Evolutionary conservation across 768 basidiomycete genomes (phyloP).

Genomic region (Punctularia strigosozonata): DNA sequence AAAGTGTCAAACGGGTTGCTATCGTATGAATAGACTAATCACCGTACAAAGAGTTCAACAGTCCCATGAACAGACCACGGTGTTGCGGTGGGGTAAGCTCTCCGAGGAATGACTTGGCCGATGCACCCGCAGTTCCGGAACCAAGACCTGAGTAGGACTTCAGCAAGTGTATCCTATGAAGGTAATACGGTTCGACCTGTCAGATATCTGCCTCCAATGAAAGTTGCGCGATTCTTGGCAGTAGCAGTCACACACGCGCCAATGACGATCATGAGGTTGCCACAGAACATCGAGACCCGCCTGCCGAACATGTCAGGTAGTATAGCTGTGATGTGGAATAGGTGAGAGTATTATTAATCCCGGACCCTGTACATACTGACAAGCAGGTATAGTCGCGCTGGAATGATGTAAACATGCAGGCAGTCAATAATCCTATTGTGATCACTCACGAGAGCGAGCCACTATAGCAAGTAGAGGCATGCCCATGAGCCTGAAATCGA

Average conservation of each 20-base stretch:
- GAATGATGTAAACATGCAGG: background rate
- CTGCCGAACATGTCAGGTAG: conserved; percentile 38
- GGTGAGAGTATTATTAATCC: conserved; percentile 4
- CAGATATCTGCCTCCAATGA: conserved; percentile 37
- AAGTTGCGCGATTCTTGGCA: conserved; percentile 25
- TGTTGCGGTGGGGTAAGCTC: conserved; percentile 37
- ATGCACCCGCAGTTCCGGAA: conserved; percentile 30
- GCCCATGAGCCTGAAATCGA: conserved; percentile 6
- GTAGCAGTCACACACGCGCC: conserved; percentile 39
- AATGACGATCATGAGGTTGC: conserved; percentile 29
- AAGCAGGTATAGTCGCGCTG: too few species aligned
- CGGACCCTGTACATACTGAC: conserved; percentile 2
- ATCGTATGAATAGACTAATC: background rate
- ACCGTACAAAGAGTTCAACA: conserved; percentile 38
- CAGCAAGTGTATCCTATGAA: too few species aligned
- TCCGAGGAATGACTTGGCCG: conserved; percentile 38
- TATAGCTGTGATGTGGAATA: conserved; percentile 19
- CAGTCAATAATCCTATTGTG: background rate
- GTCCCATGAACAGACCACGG: conserved; percentile 38
- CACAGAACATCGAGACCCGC: conserved; percentile 37
- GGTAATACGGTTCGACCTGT: conserved; percentile 23
- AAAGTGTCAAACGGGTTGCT: background rate
- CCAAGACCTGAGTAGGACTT: conserved; percentile 32
- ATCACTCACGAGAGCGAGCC: conserved; percentile 4
- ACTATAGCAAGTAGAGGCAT: background rate